These are phyloP conservation scores for Iberis pinnata DNA, from an alignment of 345 rosid species.

Conservation along the genomic window DNA sequence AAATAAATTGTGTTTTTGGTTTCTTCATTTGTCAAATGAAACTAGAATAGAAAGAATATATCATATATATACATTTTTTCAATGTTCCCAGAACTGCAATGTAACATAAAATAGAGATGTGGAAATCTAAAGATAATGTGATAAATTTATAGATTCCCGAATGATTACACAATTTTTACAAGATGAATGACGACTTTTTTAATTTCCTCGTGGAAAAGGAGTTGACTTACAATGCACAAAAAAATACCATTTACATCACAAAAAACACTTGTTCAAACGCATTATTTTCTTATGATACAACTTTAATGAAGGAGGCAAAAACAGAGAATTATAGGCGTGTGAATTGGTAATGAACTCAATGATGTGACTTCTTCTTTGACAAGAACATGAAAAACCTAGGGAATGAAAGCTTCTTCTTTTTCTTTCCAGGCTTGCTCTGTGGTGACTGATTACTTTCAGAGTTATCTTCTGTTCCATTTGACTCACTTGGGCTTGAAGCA, in stretches of 20 bases:
- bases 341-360: constrained; percentile 22
- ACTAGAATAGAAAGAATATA: too few relatives aligned
- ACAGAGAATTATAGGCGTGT: too few relatives aligned
- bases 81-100: too few relatives aligned
- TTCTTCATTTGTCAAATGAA: too few relatives aligned
- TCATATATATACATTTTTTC: too few relatives aligned
- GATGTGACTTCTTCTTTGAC: constrained; percentile 48
- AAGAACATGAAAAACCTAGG: constrained; percentile 67
- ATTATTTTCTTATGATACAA: neutral
- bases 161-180: too few relatives aligned
- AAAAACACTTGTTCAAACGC: neutral
- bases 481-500: constrained; percentile 23
- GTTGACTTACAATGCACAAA: neutral
- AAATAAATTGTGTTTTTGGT: too few relatives aligned
- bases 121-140: too few relatives aligned
- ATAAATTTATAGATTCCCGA: too few relatives aligned
- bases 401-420: constrained; percentile 63
- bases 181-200: too few relatives aligned
- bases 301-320: neutral
- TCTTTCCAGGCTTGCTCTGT: constrained; percentile 35
- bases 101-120: too few relatives aligned
- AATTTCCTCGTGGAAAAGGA: too few relatives aligned
- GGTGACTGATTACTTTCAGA: constrained; percentile 26
- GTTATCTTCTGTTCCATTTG: constrained; percentile 23
- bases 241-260: neutral